Percentiles rank a stretch among this genome's conserved stretches.
phyloP scores from a whole-genome alignment of 352 stramenopile species.

The Pythium phragmitis region DNA sequence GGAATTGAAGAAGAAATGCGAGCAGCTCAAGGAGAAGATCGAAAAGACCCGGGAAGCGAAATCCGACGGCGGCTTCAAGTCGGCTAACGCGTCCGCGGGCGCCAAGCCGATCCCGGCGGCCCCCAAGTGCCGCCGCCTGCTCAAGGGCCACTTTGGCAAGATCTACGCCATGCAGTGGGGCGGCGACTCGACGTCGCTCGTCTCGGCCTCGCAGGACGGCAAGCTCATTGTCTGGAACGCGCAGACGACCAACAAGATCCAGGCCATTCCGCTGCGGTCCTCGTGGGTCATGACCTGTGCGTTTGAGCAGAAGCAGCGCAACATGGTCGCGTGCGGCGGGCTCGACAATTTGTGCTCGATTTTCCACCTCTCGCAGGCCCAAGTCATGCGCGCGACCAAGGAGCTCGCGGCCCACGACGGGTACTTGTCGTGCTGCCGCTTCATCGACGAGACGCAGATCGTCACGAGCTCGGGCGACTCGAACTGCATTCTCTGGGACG shows the following conservation, averaged over 20 bases:
- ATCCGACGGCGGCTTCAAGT: slow-evolving; percentile 76
- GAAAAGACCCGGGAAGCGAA: slow-evolving; percentile 82
- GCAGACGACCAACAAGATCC: slow-evolving; percentile 96
- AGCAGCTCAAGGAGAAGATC: slow-evolving; percentile 86
- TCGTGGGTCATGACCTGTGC: slow-evolving; percentile 99
- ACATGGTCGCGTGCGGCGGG: slow-evolving; percentile 97
- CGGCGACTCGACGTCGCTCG: slow-evolving; percentile 88
- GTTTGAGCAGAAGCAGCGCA: slow-evolving; percentile 97
- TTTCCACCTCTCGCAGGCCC: slow-evolving; percentile 93
- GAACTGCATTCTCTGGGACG: slow-evolving; percentile 99
- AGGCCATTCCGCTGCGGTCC: slow-evolving; percentile 95
- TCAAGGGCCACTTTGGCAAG: slow-evolving; percentile 99
- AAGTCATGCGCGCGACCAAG: slow-evolving; percentile 90
- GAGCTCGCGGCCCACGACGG: slow-evolving; percentile 98
- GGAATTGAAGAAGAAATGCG: slow-evolving; percentile 87
- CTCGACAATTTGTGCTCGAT: slow-evolving; percentile 99
- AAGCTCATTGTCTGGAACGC: slow-evolving; percentile 99
- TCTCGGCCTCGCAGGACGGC: slow-evolving; percentile 96
- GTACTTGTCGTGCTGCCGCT: slow-evolving; percentile 98
- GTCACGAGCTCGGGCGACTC: slow-evolving; percentile 96
- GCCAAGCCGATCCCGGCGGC: slow-evolving; percentile 80
- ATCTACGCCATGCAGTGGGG: slow-evolving; percentile 99
- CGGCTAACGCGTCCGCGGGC: slow-evolving; percentile 45
- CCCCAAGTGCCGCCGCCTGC: slow-evolving; percentile 91
- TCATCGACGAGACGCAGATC: slow-evolving; percentile 94